phyloP scores from a whole-genome alignment of 2,329 filamentous ascomycete genomes.

The Madurella fahalii region DNA sequence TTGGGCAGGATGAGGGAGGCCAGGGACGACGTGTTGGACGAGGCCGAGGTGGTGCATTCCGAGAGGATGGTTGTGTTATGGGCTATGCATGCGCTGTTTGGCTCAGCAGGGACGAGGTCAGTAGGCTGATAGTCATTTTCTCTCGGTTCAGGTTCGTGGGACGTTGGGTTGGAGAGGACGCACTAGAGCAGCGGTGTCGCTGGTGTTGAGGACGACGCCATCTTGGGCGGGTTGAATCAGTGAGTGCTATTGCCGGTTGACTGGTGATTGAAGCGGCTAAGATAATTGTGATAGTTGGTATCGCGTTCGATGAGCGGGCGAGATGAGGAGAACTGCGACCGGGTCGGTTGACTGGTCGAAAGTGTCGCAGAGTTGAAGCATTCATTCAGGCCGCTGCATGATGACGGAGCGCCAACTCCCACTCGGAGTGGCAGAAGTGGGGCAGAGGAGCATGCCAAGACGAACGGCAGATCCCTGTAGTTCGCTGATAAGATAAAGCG shows the following conservation, averaged over 20 bases:
- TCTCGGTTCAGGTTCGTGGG: too few relatives aligned
- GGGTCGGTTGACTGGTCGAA: background rate
- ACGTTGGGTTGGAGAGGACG: slow-evolving; percentile 1
- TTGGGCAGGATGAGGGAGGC: slow-evolving; percentile 94
- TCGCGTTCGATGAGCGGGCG: too few relatives aligned
- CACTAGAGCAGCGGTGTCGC: slow-evolving; percentile 70
- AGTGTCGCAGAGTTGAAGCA: background rate
- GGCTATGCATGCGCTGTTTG: slow-evolving; percentile 79
- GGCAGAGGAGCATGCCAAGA: background rate
- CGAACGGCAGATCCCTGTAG: too few relatives aligned
- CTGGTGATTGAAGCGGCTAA: background rate
- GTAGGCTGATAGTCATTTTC: background rate
- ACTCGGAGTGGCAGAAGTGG: background rate
- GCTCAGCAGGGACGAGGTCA: slow-evolving; percentile 1
- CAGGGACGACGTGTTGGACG: slow-evolving; percentile 77
- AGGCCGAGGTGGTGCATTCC: slow-evolving; percentile 85
- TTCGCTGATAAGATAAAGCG: background rate
- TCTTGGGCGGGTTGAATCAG: slow-evolving; percentile 34
- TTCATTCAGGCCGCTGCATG: background rate
- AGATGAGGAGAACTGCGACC: too few relatives aligned
- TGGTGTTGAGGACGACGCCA: slow-evolving; percentile 68
- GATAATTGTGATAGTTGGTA: background rate
- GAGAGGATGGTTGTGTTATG: slow-evolving; percentile 88
- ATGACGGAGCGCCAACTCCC: background rate
- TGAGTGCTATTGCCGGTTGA: background rate